phyloP scores from a whole-genome alignment of 257 asterid species.

The Lavandula angustifolia region DNA sequence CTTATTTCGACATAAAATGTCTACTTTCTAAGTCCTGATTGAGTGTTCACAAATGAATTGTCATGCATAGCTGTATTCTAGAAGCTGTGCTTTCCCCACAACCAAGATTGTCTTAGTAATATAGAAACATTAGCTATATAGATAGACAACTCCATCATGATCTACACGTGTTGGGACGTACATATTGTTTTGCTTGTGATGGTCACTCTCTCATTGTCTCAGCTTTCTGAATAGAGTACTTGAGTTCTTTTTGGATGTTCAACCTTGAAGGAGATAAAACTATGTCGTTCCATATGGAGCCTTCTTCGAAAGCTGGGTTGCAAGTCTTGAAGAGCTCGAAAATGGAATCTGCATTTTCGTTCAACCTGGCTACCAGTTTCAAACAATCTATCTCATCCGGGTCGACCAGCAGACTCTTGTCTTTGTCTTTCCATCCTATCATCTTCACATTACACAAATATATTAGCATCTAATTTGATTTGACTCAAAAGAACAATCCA shows the following conservation, averaged over 20 bases:
- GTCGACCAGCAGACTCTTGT: slow-evolving; percentile 83
- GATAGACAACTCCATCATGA: too few relatives aligned
- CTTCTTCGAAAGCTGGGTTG: slow-evolving; percentile 72
- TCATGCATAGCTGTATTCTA: too few relatives aligned
- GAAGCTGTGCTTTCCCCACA: too few relatives aligned
- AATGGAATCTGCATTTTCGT: slow-evolving; percentile 71
- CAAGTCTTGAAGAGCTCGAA: slow-evolving; percentile 66
- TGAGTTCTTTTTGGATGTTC: slow-evolving; percentile 90
- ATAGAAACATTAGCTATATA: too few relatives aligned
- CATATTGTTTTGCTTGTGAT: too few relatives aligned
- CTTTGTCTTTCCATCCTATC: slow-evolving; percentile 94
- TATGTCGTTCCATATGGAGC: slow-evolving; percentile 94
- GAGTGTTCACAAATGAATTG: too few relatives aligned
- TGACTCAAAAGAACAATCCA: too few relatives aligned
- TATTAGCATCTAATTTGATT: background rate
- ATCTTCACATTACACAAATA: slow-evolving; percentile 46
- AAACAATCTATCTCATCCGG: slow-evolving; percentile 75
- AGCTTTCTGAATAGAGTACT: slow-evolving; percentile 72
- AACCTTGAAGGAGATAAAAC: slow-evolving; percentile 92
- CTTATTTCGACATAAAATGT: too few relatives aligned
- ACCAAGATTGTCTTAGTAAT: too few relatives aligned
- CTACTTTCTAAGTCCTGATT: too few relatives aligned
- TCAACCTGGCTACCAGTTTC: slow-evolving; percentile 56
- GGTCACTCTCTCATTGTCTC: slow-evolving; percentile 39
- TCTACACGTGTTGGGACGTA: too few relatives aligned